phyloP scores from a whole-genome alignment of 2,329 filamentous ascomycete species.

The Botrytis tulipae region DNA sequence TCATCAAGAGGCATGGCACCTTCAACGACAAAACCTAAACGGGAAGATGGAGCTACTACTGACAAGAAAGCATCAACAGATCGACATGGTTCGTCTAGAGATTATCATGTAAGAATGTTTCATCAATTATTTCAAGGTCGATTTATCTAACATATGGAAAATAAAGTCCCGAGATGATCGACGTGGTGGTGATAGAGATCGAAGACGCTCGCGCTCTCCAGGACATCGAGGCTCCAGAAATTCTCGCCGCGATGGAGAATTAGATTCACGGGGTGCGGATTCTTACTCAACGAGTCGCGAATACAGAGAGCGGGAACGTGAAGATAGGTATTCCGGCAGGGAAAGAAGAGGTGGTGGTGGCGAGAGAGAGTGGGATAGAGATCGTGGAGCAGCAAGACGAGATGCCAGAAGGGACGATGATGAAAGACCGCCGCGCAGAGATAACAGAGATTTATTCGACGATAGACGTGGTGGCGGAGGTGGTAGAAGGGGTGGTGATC shows the following conservation, averaged over 20 bases:
- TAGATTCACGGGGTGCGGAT: slow-evolving; percentile 50
- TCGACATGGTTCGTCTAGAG: slow-evolving; percentile 49
- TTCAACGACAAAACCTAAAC: slow-evolving; percentile 34
- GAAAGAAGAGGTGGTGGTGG: slow-evolving; percentile 59
- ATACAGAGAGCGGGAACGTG: slow-evolving; percentile 89
- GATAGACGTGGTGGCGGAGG: slow-evolving; percentile 55
- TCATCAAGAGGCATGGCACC: slow-evolving; percentile 65
- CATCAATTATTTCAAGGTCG: background rate
- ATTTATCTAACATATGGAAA: slow-evolving; percentile 32
- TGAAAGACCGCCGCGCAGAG: slow-evolving; percentile 53
- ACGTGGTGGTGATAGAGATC: slow-evolving; percentile 45
- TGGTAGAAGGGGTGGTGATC: slow-evolving; percentile 45
- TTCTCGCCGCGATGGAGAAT: slow-evolving; percentile 69
- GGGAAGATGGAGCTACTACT: slow-evolving; percentile 37
- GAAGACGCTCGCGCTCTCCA: slow-evolving; percentile 82
- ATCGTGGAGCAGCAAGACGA: slow-evolving; percentile 58
- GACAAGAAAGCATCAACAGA: slow-evolving; percentile 44
- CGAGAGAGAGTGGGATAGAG: slow-evolving; percentile 76
- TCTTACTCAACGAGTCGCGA: slow-evolving; percentile 90
- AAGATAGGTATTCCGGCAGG: slow-evolving; percentile 81
- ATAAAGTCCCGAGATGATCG: slow-evolving; percentile 41
- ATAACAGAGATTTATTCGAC: slow-evolving; percentile 59
- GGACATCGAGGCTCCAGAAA: slow-evolving; percentile 65
- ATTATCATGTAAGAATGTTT: slow-evolving; percentile 49
- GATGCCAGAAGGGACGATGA: slow-evolving; percentile 66